Percentiles rank a stretch among this genome's conserved stretches.
These are phyloP conservation scores for Dioscorea dumetorum DNA, from an alignment of 106 monocot species.

Conservation along the genomic window DNA sequence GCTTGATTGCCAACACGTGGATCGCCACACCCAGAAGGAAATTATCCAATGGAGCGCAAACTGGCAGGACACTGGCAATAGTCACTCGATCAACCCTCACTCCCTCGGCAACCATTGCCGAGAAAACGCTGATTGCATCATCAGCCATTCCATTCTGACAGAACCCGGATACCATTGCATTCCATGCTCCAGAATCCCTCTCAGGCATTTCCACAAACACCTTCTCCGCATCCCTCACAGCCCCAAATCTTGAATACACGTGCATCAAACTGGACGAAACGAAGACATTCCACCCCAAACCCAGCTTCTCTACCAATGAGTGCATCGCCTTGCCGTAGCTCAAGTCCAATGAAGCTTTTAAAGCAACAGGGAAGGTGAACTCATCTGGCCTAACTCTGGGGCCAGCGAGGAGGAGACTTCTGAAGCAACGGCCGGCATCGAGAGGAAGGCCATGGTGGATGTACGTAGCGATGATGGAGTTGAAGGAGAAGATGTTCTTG, in stretches of 20 bases:
- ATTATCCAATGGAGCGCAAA: constrained; percentile 31
- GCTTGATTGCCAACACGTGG: constrained; percentile 39
- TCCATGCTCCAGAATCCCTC: constrained; percentile 59
- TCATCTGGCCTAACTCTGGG: constrained; percentile 23
- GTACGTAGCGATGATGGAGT: constrained; percentile 46
- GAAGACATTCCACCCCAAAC: constrained; percentile 24
- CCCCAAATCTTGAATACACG: constrained; percentile 28
- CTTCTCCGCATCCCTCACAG: constrained; percentile 15
- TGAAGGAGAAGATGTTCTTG: constrained; percentile 38
- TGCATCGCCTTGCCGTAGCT: constrained; percentile 22
- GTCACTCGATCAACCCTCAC: constrained; percentile 41
- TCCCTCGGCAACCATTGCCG: constrained; percentile 35
- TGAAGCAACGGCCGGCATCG: constrained; percentile 28
- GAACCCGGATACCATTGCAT: constrained; percentile 63
- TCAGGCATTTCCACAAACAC: constrained; percentile 32
- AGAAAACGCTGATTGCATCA: constrained; percentile 32
- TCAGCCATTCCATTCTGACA: constrained; percentile 32
- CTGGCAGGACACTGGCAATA: constrained; percentile 53
- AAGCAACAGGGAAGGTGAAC: constrained; percentile 39
- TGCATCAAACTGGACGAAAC: constrained; percentile 32
- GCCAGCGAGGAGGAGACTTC: constrained; percentile 15
- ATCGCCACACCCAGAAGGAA: constrained; percentile 25
- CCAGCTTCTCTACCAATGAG: constrained; percentile 35
- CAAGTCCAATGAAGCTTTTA: constrained; percentile 28
- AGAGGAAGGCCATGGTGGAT: constrained; percentile 17